These are phyloP conservation scores for sweet orange (Citrus sinensis) DNA, from an alignment of 345 rosid species.

Conservation along the genomic window DVS_A1.0 CM039169.1:31140501-31141000, in stretches of 20 bases:
- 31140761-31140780: constrained; percentile 56
- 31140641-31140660: neutral
- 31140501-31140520: neutral
- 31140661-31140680: neutral
- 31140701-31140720: constrained; percentile 47
- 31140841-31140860: neutral
- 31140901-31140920: neutral
- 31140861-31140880: constrained; percentile 9
- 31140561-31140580: neutral
- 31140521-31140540: neutral
- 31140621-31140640: neutral
- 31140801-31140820: constrained; percentile 84
- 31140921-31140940: neutral
- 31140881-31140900: neutral
- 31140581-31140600: neutral
- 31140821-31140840: constrained; percentile 68
- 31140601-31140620: neutral
- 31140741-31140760: constrained; percentile 57
- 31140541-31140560: neutral
- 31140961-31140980: neutral
- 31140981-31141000: neutral
- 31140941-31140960: neutral
- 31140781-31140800: constrained; percentile 68
- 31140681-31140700: constrained; percentile 2
- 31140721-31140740: constrained; percentile 43